Percentiles rank a stretch among this genome's conserved stretches.
phyloP scores from a whole-genome alignment of 768 basidiomycete species.

The Podaxis sp. region DNA sequence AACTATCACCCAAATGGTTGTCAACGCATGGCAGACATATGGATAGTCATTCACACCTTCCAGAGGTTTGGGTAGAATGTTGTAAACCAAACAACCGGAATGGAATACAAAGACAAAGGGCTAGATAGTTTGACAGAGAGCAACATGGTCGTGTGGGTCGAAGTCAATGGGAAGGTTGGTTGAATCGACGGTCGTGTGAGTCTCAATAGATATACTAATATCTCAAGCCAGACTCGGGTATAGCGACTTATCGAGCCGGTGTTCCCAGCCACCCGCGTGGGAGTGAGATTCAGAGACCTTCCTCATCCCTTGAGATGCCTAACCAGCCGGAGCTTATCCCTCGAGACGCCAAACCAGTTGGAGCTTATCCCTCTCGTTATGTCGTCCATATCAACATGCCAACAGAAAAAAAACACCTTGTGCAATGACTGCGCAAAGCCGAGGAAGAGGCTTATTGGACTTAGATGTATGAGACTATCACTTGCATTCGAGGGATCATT shows the following conservation, averaged over 20 bases:
- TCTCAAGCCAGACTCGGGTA: neutral
- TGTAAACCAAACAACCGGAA: slow-evolving; percentile 31
- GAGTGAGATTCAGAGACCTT: neutral
- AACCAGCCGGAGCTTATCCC: too few species aligned
- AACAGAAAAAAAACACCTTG: too few species aligned
- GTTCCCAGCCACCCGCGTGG: neutral
- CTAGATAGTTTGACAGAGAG: slow-evolving; percentile 7
- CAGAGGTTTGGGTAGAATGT: slow-evolving; percentile 26
- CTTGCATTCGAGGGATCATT: too few species aligned
- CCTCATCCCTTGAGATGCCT: neutral
- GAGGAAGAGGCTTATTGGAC: too few species aligned
- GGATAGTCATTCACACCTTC: slow-evolving; percentile 20
- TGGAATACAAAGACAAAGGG: slow-evolving; percentile 32
- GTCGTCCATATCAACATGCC: too few species aligned
- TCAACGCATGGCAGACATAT: neutral
- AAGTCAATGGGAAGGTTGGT: neutral
- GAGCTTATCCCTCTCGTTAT: too few species aligned
- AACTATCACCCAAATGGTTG: slow-evolving; percentile 13
- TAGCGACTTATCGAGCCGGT: neutral
- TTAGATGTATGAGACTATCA: too few species aligned
- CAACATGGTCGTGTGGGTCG: neutral
- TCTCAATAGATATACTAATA: neutral
- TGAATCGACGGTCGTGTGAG: neutral
- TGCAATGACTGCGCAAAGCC: too few species aligned
- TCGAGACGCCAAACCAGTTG: neutral